Base-by-base conservation (phyloP, 179 eudicot genomes). In the Gypsophila paniculata region DNA sequence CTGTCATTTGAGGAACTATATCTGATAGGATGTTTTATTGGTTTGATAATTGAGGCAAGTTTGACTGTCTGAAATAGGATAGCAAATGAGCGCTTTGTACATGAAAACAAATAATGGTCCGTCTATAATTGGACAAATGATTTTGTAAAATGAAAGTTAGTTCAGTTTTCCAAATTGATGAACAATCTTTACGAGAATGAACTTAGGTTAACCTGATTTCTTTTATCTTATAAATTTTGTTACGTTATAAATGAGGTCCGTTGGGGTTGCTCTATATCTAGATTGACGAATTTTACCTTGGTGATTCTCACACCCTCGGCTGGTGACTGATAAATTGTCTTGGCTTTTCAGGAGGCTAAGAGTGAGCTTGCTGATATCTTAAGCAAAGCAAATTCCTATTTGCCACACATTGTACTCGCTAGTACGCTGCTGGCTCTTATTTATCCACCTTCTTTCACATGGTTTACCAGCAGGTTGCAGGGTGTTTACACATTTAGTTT, bases 401-500 rank as follows among this genome's bases (percentile, higher is more conserved):
- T 93, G 74, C 98, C 98, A 60, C 96, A 93, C 73, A 84, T 93
- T 71, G 91, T 91, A 13, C 87, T 93, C 71, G 88, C 89, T 59
- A 93, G 90, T 78, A 93, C 96, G 52, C 73, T 89, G 75, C 76
- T 93, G 87, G 97, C 98, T 72, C 90, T 91, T 75, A 63, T 84
- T 17, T 89, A 91, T 85, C 98, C 96, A 8, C 90, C 98, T 81
- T 91, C 98, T 65, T 93, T 93, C 83, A 86, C 93, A 65, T 93
- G 98, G 98, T 93, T 93, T 77, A 91, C 98, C 55, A 93, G 76
- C 93, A 93, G 97, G 98, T 93, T 58, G 23, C 29, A 72, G 32
- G 36, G 44, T 59, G 51, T 60, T 60, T 61, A 68, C 60, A 26
- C 51, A 22, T 55, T 67, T 72, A 52, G 59, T 14, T 51, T 29